Base-by-base conservation (phyloP, 768 basidiomycete species). In the Russula emetica region DNA sequence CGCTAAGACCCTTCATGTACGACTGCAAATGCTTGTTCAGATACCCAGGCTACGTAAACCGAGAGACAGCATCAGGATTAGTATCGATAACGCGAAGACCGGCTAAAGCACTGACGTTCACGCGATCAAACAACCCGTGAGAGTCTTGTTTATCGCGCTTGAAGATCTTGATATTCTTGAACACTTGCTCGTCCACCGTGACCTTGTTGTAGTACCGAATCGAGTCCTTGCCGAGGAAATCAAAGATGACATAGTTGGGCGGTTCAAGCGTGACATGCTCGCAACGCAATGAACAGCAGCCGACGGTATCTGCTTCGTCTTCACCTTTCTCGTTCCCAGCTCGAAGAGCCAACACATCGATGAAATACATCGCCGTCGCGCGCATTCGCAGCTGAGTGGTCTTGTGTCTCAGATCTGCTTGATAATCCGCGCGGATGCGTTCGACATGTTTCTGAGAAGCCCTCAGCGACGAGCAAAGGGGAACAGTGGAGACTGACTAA, bases 281-380 rank as follows among this genome's bases (percentile, higher is more conserved):
- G 74, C 89, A 96, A 34, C 95, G 91, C 55, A 99, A 78, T 5
- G 97, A 99, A 75, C 97, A 99, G 77, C 97, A 98, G 73, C 97
- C 97, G 61, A 98, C 94, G 0, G 97, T 99, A 73, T 99, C 97
- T 1, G 97, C 97, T 76, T 98, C 97, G 69, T 99, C 97, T 71
- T 98, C 97, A 50, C 96, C 97, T 76, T 99, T 99, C 78, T 99
- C 97, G 76, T 98, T 98, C 67, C 97, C 97, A 53, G 95, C 95
- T 82, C 97, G 92, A 74, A 99, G 89, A 40, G 97, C 97, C 40
- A 98, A 82, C 71, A 86, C 85, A 76, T 99, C 97, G 71, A 99
- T 98, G 77, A 99, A 93, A 75, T 99, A 99, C 88, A 99, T 91
- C 18, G 97, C 91, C 1, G 96, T 98, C n/a, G 97, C 97, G 28